Percentiles rank a stretch among this genome's conserved stretches.
Conservation (phyloP, 1,139 yeast species). For the Petasospora fabianii region DNA sequence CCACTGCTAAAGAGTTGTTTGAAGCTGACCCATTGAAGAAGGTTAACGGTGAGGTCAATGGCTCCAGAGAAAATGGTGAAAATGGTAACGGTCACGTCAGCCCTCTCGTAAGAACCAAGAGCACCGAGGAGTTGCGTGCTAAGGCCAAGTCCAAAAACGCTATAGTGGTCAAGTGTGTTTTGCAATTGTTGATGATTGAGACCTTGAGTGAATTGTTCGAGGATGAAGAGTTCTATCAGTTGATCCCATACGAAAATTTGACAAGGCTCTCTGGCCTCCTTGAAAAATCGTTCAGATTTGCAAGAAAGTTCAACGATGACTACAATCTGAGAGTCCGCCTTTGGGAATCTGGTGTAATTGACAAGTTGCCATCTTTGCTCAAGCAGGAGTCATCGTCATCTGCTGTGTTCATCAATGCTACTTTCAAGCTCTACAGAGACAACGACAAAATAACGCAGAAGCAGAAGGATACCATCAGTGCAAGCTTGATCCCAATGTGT, state of each 20-base stretch:
- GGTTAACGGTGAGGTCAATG: conserved; percentile 26
- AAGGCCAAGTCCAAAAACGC: conserved; percentile 55
- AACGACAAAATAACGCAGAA: conserved; percentile 35
- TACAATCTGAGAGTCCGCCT: conserved; percentile 79
- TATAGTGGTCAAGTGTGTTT: conserved; percentile 87
- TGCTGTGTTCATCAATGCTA: conserved; percentile 76
- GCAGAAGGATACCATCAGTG: conserved; percentile 34
- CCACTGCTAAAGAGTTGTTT: conserved; percentile 85
- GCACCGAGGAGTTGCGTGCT: conserved; percentile 30
- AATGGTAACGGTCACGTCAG: neutral
- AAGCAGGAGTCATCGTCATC: conserved; percentile 91
- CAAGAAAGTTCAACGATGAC: conserved; percentile 84
- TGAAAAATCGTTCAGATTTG: conserved; percentile 71
- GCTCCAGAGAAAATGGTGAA: conserved; percentile 3
- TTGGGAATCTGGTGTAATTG: conserved; percentile 91
- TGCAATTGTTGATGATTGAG: conserved; percentile 87
- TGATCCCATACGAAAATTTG: conserved; percentile 64
- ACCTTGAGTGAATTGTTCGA: conserved; percentile 73
- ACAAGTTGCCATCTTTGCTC: conserved; percentile 83
- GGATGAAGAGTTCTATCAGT: conserved; percentile 62
- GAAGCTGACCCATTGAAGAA: conserved; percentile 58
- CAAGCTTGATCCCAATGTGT: conserved; percentile 63
- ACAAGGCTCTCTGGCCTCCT: conserved; percentile 57
- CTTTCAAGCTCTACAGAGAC: conserved; percentile 77
- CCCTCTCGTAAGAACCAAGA: conserved; percentile 20